These are phyloP conservation scores for Phytopythium vexans DNA, from an alignment of 352 stramenopile genomes.

Conservation along the genomic window DNA sequence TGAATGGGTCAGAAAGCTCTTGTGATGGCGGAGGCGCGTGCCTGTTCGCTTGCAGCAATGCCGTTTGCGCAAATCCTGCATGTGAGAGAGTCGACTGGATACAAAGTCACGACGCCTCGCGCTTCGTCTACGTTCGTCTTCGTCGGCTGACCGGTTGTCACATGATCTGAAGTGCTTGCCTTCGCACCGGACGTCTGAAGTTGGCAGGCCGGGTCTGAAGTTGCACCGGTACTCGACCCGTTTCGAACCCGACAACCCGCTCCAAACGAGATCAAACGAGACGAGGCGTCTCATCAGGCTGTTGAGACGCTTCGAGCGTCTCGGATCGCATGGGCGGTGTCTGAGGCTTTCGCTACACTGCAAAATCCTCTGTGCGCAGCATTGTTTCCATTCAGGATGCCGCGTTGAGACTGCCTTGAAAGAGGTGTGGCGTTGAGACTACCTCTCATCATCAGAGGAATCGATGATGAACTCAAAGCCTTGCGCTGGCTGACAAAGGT, in stretches of 20 bases:
- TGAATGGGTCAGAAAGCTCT: constrained; percentile 2
- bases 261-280: background rate
- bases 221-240: background rate
- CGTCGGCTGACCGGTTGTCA: constrained; percentile 4
- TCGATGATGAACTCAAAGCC: too few species aligned
- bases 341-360: too few species aligned
- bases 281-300: constrained; percentile 6
- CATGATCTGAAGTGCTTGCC: constrained; percentile 3
- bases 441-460: too few species aligned
- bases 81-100: background rate
- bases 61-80: constrained; percentile 6
- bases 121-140: constrained; percentile 6
- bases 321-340: background rate
- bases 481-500: too few species aligned
- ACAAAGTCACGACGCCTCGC: constrained; percentile 2
- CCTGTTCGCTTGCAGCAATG: background rate
- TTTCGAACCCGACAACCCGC: background rate
- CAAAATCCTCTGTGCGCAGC: too few species aligned
- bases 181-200: constrained; percentile 1
- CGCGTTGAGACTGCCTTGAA: too few species aligned
- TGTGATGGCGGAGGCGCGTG: background rate
- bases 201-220: background rate
- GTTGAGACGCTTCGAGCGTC: constrained; percentile 4
- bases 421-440: too few species aligned
- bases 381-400: too few species aligned